Evolutionary conservation across 768 basidiomycete species (phyloP).

Genomic region (Mycena leptocephala): DNA sequence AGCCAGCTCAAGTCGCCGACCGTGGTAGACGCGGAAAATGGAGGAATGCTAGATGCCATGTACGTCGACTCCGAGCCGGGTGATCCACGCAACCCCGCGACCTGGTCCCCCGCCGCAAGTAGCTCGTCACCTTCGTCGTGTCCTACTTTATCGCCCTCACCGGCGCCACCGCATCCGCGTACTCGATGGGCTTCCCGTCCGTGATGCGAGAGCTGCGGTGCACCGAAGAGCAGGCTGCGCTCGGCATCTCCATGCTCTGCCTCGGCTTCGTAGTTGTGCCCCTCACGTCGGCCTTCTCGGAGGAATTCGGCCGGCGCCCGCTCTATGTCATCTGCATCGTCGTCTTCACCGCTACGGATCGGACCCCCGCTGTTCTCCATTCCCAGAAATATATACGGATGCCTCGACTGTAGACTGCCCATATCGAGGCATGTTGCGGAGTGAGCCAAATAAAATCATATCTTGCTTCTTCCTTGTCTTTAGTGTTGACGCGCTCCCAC

Average conservation of each 20-base stretch:
- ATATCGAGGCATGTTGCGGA: conserved; percentile 1
- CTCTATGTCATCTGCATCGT: conserved; percentile 60
- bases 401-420: no score
- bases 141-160: conserved; percentile 52
- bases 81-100: conserved; percentile 52
- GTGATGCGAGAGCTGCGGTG: conserved; percentile 59
- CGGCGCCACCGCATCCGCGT: conserved; percentile 45
- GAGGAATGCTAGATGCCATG: conserved; percentile 7
- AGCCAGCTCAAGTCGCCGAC: conserved; percentile 17
- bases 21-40: conserved; percentile 9
- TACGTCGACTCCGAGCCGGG: conserved; percentile 54
- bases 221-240: conserved; percentile 51
- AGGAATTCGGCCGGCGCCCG: conserved; percentile 69
- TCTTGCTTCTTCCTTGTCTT: background rate
- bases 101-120: conserved; percentile 53
- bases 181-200: conserved; percentile 60
- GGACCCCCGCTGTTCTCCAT: no score
- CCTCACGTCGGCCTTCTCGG: conserved; percentile 71
- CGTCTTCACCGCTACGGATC: conserved; percentile 48
- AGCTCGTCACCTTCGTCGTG: conserved; percentile 53
- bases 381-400: no score
- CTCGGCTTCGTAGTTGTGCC: conserved; percentile 69
- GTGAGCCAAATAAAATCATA: background rate
- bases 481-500: background rate
- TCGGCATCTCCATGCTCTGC: conserved; percentile 58